Percentiles rank a stretch among this genome's conserved stretches.
Conservation (phyloP, 78 protist genomes). For the Monosiga brevicollis region DNA sequence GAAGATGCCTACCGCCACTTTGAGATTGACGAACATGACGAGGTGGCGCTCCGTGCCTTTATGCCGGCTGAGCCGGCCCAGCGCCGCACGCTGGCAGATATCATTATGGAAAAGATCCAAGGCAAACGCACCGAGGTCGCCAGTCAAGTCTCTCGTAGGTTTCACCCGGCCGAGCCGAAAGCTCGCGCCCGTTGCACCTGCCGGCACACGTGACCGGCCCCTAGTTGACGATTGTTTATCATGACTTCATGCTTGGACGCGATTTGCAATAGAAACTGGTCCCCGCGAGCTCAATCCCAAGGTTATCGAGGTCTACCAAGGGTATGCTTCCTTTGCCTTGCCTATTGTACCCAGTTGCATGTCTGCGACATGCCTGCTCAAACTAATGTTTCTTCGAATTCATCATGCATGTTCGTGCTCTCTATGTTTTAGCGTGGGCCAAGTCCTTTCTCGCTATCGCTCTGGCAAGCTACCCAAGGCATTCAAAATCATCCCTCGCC, state of each 20-base stretch:
- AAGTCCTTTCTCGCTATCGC: constrained; percentile 53
- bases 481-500: constrained; percentile 78
- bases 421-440: constrained; percentile 56
- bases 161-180: too few relatives aligned
- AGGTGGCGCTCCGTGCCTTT: constrained; percentile 34
- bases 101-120: constrained; percentile 43
- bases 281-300: constrained; percentile 31
- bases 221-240: background rate
- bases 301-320: constrained; percentile 47
- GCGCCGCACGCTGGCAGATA: constrained; percentile 59
- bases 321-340: background rate
- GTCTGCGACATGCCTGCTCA: background rate
- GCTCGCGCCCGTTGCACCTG: background rate
- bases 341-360: too few relatives aligned
- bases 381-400: background rate
- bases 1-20: background rate
- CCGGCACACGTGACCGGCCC: background rate
- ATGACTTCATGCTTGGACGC: too few relatives aligned
- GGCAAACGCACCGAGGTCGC: constrained; percentile 29
- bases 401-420: background rate
- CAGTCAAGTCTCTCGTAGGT: background rate
- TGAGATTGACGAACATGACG: constrained; percentile 57
- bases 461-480: constrained; percentile 90
- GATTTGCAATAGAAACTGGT: background rate
- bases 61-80: constrained; percentile 26